Evolutionary conservation across 1,284 basidiomycete species (phyloP), one percentile per base, ranked within the genome.

Genomic region (Leccinum cinnamomeum): DNA sequence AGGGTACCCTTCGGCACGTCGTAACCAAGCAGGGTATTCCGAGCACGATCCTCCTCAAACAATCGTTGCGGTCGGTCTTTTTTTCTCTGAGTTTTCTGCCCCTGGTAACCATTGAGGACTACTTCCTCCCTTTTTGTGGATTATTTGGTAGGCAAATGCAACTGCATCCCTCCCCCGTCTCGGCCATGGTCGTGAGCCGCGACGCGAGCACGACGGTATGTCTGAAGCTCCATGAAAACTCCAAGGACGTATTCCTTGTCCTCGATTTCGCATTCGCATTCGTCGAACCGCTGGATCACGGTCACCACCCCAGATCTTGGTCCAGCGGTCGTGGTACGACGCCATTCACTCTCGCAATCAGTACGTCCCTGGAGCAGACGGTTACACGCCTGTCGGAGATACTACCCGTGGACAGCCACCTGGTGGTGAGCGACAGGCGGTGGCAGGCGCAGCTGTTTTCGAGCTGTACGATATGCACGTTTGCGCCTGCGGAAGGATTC

Each of bases 361-460:
- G 25, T 57, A 71, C 69, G 2, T 82, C 79, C n/a, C 57, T 81
- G 14, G 74, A 79, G 14, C 72, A 72, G 2, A 76, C 80, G 0
- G 81, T 82, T 3, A 64, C 70, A 3, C 81, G 84, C 62, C 76
- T 89, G 23, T 72, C 77, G 12, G 70, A 78, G 0, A 77, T 85
- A n/a, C 72, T 86, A 11, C 77, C 76, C 2, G 79, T 87, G 12
- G 84, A 87, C 62, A 69, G 75, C 62, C 69, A 65, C 37, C 64
- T 84, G 44, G 68, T 83, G 23, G 64, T 71, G 16, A 79, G 81
- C 59, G 70, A 71, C 25, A 67, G 83, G 56, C 81, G 82, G 62
- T 88, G 86, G 85, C 82, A 88, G 64, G 81, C 84, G 0, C 84
- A 87, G 64, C 79, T 87, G 8, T 78, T 87, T 39, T 75, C 77